These are phyloP conservation scores for Glaciozyma martinii DNA, from an alignment of 768 basidiomycete species.

Conservation along the genomic window DNA sequence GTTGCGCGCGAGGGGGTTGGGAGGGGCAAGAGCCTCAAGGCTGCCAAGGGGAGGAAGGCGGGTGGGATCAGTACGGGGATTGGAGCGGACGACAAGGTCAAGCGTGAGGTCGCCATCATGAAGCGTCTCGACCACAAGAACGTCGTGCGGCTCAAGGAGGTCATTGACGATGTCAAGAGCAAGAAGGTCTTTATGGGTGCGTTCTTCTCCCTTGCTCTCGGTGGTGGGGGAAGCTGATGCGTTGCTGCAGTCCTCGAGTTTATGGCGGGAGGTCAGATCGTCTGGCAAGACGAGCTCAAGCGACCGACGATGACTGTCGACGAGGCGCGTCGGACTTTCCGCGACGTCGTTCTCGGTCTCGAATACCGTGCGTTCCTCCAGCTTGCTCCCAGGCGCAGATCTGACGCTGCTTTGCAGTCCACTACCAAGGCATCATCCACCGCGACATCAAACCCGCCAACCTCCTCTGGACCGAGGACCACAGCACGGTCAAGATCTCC, in stretches of 20 bases:
- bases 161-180: constrained; percentile 82
- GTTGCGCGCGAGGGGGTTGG: constrained; percentile 38
- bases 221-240: neutral
- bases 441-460: constrained; percentile 99
- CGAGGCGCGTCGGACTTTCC: constrained; percentile 76
- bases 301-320: constrained; percentile 70
- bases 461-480: constrained; percentile 78
- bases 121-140: constrained; percentile 53
- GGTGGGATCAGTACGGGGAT: constrained; percentile 15
- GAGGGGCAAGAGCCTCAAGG: constrained; percentile 11
- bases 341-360: constrained; percentile 86
- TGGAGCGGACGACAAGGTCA: constrained; percentile 35
- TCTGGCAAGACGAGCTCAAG: constrained; percentile 56
- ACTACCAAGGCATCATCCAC: constrained; percentile 96
- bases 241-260: constrained; percentile 76
- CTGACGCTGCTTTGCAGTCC: constrained; percentile 51
- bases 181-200: constrained; percentile 89
- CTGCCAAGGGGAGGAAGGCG: constrained; percentile 21
- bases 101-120: constrained; percentile 67
- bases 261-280: constrained; percentile 87
- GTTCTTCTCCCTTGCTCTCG: constrained; percentile 38
- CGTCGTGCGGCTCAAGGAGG: constrained; percentile 61
- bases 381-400: constrained; percentile 3
- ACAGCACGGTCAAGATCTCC: constrained; percentile 85
- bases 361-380: constrained; percentile 68